Conservation (phyloP, 306 rosid species). For the apple (Malus domestica) region DNA sequence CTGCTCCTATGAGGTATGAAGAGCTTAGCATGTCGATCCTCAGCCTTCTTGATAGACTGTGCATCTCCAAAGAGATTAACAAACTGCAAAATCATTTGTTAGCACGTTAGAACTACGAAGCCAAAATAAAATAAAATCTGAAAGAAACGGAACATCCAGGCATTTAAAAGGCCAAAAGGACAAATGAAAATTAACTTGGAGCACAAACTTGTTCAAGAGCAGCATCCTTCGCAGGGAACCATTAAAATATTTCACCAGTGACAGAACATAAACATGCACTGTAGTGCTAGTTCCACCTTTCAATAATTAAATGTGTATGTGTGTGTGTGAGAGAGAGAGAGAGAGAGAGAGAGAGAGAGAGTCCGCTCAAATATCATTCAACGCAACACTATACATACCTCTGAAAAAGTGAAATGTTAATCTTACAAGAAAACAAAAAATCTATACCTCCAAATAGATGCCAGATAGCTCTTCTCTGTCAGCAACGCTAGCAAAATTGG, state of each 20-base stretch:
- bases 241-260: not conserved
- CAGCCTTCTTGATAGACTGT: slow-evolving; percentile 78
- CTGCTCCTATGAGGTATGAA: slow-evolving; percentile 81
- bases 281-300: not conserved
- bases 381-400: not conserved
- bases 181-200: not conserved
- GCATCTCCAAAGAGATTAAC: slow-evolving; percentile 87
- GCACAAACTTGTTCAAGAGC: not conserved
- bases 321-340: no score
- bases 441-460: slow-evolving; percentile 77
- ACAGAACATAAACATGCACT: not conserved
- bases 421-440: not conserved
- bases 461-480: slow-evolving; percentile 88
- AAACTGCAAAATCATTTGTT: slow-evolving; percentile 53
- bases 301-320: not conserved
- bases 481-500: slow-evolving; percentile 41
- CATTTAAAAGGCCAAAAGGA: not conserved
- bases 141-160: not conserved
- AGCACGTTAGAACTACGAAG: slow-evolving; percentile 4
- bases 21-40: slow-evolving; percentile 88
- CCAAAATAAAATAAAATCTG: not conserved
- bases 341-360: not conserved
- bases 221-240: not conserved
- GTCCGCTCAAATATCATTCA: not conserved
- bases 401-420: not conserved